Evolutionary conservation across 306 rosid genomes (phyloP), one percentile per base, ranked within the genome.

Genomic region (Erythrophleum fordii): DNA sequence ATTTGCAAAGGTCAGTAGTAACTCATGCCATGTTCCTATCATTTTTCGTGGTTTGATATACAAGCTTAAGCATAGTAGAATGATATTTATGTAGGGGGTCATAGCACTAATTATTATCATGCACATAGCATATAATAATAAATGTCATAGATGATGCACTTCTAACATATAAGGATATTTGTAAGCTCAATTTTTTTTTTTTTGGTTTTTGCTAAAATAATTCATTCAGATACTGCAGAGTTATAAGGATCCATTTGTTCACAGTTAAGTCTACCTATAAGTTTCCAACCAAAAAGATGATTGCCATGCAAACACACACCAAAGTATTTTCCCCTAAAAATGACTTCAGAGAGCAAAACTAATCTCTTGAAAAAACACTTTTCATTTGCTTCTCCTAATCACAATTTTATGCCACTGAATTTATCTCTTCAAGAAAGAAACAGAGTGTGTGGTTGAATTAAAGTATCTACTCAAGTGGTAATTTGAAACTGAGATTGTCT

Each of bases 361-460:
- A 66, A 25, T 62, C 77, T 72, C 78, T 77, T 71, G 29, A 44
- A 13, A 8, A 69, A 20, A 82, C 31, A 51, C 13, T n/a, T 67
- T 58, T 78, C 60, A 53, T 72, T 77, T 42, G 14, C 26, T 31
- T 22, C 16, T 55, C 34, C 11, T 31, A 9, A 61, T 70, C 72
- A 82, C 34, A 83, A 73, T 37, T 53, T 64, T 55, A 61, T 11
- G 77, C 46, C 55, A 31, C 61, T 46, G 60, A 28, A 65, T 41
- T 39, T 42, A 68, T 23, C 46, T 52, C 78, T 52, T 69, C 64
- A 44, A 64, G 76, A 39, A 41, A 45, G 76, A 39, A 25, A 65
- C 12, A 8, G n/a, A n/a, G 29, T 20, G 20, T 17, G 49, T 17
- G 62, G 65, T 69, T 58, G 51, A 73, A 61, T 31, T 14, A 18